These are phyloP conservation scores for Hypoxylon sp. DNA, from an alignment of 2,329 filamentous ascomycete genomes.

Conservation along the genomic window DNA sequence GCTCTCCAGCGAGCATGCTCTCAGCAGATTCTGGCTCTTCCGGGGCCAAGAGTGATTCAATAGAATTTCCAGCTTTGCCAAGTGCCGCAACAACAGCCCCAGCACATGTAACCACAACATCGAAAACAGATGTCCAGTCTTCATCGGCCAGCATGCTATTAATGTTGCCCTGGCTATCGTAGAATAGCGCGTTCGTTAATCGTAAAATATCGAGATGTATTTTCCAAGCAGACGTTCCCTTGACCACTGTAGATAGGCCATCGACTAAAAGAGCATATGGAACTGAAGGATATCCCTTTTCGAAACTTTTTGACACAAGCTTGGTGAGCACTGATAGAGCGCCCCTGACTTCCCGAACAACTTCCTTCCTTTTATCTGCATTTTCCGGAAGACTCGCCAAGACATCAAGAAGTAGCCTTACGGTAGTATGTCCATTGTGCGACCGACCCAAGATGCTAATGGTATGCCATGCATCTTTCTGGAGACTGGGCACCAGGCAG, in stretches of 20 bases:
- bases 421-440: constrained; percentile 77
- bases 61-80: constrained; percentile 42
- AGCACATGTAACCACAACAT: constrained; percentile 70
- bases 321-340: constrained; percentile 74
- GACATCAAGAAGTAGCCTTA: constrained; percentile 74
- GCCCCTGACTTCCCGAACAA: constrained; percentile 70
- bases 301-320: constrained; percentile 69
- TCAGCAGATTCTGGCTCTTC: constrained; percentile 56
- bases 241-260: constrained; percentile 66
- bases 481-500: constrained; percentile 71
- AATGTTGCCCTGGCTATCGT: constrained; percentile 64
- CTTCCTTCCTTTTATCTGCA: constrained; percentile 64
- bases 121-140: constrained; percentile 73
- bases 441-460: constrained; percentile 79
- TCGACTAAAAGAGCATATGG: constrained; percentile 71
- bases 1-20: constrained; percentile 58
- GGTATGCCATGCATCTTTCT: constrained; percentile 77
- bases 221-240: constrained; percentile 59
- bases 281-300: constrained; percentile 71
- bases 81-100: constrained; percentile 50
- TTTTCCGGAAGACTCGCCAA: constrained; percentile 64
- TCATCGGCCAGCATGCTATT: constrained; percentile 72
- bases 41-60: constrained; percentile 43
- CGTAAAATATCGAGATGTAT: constrained; percentile 63
- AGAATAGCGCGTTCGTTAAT: constrained; percentile 69